Percentiles rank a stretch among this genome's conserved stretches.
These are phyloP conservation scores for Tricholoma flavovirens DNA, from an alignment of 768 basidiomycete species.

Conservation along the genomic window DNA sequence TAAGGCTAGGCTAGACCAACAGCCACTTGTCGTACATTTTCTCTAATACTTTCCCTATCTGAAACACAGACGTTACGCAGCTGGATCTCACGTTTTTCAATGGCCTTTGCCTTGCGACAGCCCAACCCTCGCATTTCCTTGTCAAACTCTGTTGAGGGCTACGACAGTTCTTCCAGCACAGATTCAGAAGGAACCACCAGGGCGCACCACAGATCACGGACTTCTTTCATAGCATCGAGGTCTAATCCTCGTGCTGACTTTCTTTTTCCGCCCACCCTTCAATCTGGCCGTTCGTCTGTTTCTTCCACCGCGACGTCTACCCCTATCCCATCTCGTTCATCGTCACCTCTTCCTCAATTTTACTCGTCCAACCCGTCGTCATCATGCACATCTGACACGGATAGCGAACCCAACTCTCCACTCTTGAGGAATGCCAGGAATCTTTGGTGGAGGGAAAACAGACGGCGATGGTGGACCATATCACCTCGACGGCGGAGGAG, in stretches of 20 bases:
- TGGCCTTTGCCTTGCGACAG: conserved; percentile 21
- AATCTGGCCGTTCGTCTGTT: conserved; percentile 33
- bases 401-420: conserved; percentile 52
- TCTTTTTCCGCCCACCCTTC: conserved; percentile 28
- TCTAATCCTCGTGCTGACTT: conserved; percentile 24
- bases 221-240: conserved; percentile 22
- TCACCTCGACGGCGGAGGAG: conserved; percentile 49
- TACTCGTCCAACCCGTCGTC: conserved; percentile 43
- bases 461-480: conserved; percentile 53
- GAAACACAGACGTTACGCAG: neutral
- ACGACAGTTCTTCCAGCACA: conserved; percentile 40
- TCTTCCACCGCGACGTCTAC: conserved; percentile 41
- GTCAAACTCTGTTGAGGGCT: conserved; percentile 27
- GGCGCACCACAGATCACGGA: conserved; percentile 19
- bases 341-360: conserved; percentile 55
- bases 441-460: conserved; percentile 39
- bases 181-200: conserved; percentile 36
- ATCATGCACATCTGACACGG: conserved; percentile 55
- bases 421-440: conserved; percentile 32
- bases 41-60: neutral
- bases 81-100: conserved; percentile 5
- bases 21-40: neutral
- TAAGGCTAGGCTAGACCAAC: neutral
- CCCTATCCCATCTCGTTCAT: conserved; percentile 56
- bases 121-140: conserved; percentile 15